phyloP scores from a whole-genome alignment of 2,329 filamentous ascomycete genomes.

The Pseudofabraea citricarpa region DNA sequence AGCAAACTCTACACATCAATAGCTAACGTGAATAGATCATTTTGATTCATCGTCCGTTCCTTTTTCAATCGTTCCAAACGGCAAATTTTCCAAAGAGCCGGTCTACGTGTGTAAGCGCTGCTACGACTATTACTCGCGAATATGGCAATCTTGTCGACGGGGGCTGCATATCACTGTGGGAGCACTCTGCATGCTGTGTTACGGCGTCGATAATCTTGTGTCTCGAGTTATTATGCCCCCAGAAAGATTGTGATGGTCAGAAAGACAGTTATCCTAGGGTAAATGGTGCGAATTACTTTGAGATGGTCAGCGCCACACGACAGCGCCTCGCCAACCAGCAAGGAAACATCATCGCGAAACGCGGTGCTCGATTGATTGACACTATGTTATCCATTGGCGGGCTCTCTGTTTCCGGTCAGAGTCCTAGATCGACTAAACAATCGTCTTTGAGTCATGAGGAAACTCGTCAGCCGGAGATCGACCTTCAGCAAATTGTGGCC shows the following conservation, averaged over 20 bases:
- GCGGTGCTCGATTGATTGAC: background rate
- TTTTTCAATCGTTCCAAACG: slow-evolving; percentile 30
- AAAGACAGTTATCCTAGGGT: too few relatives aligned
- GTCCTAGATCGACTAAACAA: background rate
- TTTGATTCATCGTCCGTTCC: slow-evolving; percentile 35
- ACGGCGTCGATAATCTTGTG: slow-evolving; percentile 11
- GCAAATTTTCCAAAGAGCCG: slow-evolving; percentile 29
- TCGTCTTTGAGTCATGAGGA: background rate
- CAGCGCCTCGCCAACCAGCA: background rate
- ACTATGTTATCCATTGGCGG: background rate
- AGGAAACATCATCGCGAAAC: background rate
- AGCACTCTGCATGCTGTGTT: slow-evolving; percentile 25
- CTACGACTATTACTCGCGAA: slow-evolving; percentile 33
- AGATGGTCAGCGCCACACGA: background rate
- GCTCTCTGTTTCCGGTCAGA: background rate
- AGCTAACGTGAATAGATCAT: slow-evolving; percentile 24
- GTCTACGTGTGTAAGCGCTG: slow-evolving; percentile 32
- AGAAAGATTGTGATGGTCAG: background rate
- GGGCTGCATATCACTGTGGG: slow-evolving; percentile 19
- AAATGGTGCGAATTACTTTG: too few relatives aligned
- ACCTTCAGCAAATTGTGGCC: background rate
- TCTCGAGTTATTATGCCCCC: background rate
- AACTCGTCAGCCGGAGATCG: background rate
- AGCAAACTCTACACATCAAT: background rate
- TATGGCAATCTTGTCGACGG: slow-evolving; percentile 8